Evolutionary conservation across 805 yeast species (phyloP).

Genomic region (Vanderwaltozyma verrucispora): DNA sequence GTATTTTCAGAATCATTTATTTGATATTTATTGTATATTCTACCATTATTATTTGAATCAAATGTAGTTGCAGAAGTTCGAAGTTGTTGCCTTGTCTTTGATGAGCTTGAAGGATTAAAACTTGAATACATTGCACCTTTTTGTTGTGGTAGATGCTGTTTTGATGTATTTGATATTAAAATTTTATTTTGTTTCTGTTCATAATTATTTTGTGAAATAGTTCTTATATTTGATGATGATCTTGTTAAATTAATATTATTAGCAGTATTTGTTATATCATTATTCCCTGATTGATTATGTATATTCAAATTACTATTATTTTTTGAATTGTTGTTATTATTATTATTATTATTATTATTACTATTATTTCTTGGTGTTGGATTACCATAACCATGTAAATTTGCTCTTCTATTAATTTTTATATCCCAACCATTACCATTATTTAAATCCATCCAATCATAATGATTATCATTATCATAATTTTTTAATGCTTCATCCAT

Average conservation of each 20-base stretch:
- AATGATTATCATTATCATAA: conserved; percentile 53
- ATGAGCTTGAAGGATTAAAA: neutral
- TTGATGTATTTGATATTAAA: conserved; percentile 1
- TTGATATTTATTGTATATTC: neutral
- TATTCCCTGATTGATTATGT: neutral
- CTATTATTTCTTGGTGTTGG: conserved; percentile 30
- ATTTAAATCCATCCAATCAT: conserved; percentile 75
- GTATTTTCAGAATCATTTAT: neutral
- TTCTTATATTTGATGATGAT: conserved; percentile 1
- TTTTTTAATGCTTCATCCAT: conserved; percentile 52
- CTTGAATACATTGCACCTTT: neutral
- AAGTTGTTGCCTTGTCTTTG: neutral
- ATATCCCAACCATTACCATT: conserved; percentile 80
- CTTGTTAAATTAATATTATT: neutral
- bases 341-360: neutral
- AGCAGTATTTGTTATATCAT: neutral
- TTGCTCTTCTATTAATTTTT: conserved; percentile 62
- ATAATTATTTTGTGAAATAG: conserved; percentile 2
- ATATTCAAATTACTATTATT: conserved; percentile 1
- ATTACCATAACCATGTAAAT: conserved; percentile 73
- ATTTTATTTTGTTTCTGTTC: conserved; percentile 2
- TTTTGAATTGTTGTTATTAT: conserved; percentile 1
- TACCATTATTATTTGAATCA: neutral
- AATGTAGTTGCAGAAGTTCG: neutral
- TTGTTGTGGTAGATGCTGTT: neutral